Percentiles rank a stretch among this genome's conserved stretches.
These are phyloP conservation scores for Cicer chorassanicum DNA, from an alignment of 306 rosid genomes.

Conservation along the genomic window DNA sequence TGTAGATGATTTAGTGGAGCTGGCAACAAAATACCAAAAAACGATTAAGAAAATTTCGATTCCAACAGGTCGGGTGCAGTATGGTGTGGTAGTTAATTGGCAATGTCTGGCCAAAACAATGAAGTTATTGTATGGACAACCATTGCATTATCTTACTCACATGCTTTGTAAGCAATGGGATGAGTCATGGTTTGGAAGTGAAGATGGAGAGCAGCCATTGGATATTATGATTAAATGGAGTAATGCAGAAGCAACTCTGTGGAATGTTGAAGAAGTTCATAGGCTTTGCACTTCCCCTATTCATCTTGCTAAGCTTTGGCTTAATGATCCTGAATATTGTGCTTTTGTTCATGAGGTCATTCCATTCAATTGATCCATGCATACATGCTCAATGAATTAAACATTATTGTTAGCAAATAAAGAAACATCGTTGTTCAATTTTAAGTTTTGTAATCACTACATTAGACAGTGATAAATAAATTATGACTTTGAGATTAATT, in stretches of 20 bases:
- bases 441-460: too few species aligned
- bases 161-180: constrained; percentile 54
- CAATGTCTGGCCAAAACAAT: constrained; percentile 40
- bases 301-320: constrained; percentile 49
- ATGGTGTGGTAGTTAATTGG: constrained; percentile 38
- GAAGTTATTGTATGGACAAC: constrained; percentile 43
- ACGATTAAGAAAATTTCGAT: constrained; percentile 23
- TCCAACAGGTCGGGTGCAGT: constrained; percentile 9
- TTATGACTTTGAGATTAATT: too few species aligned
- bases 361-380: neutral
- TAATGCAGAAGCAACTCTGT: constrained; percentile 41
- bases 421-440: too few species aligned
- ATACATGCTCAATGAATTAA: neutral
- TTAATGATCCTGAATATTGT: constrained; percentile 32
- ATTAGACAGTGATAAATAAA: too few species aligned
- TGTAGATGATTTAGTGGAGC: constrained; percentile 37
- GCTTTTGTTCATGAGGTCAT: constrained; percentile 36
- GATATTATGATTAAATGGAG: neutral
- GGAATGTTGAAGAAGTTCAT: constrained; percentile 46
- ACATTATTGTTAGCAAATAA: neutral
- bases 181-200: constrained; percentile 41
- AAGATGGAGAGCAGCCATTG: constrained; percentile 42
- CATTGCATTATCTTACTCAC: constrained; percentile 50
- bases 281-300: constrained; percentile 43
- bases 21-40: constrained; percentile 48